Evolutionary conservation across 2,329 filamentous ascomycete genomes (phyloP).

Genomic region (Diaporthe australafricana): DNA sequence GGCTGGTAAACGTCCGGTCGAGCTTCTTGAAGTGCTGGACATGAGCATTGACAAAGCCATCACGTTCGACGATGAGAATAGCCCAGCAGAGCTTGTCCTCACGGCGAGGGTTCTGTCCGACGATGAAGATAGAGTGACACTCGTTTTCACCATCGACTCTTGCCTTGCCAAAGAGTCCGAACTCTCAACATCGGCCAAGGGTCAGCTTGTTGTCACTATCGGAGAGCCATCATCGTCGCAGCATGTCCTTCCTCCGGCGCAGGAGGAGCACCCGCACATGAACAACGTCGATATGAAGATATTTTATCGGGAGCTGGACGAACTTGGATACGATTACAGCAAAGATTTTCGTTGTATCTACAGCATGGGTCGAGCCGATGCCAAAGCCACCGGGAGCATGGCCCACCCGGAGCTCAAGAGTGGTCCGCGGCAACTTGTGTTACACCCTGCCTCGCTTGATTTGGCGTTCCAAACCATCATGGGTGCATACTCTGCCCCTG

Average conservation of each 20-base stretch:
- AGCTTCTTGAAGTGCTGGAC: slow-evolving; percentile 39
- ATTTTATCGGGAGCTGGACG: slow-evolving; percentile 29
- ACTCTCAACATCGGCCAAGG: not conserved
- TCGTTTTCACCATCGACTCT: not conserved
- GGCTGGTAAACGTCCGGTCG: slow-evolving; percentile 32
- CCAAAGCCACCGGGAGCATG: not conserved
- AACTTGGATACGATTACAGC: slow-evolving; percentile 27
- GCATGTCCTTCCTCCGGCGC: too few species aligned
- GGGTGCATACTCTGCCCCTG: slow-evolving; percentile 47
- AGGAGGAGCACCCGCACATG: not conserved
- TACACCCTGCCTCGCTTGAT: slow-evolving; percentile 51
- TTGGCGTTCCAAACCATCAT: slow-evolving; percentile 50
- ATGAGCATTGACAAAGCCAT: slow-evolving; percentile 38
- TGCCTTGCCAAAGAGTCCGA: not conserved
- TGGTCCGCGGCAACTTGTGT: slow-evolving; percentile 38
- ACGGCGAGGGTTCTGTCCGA: not conserved
- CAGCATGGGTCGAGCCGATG: not conserved
- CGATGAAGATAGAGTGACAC: too few species aligned
- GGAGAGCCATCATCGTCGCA: too few species aligned
- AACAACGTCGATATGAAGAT: slow-evolving; percentile 1
- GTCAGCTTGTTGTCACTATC: not conserved
- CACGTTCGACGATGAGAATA: slow-evolving; percentile 32
- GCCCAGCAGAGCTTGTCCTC: not conserved
- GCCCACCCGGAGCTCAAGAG: too few species aligned
- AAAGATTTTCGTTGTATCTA: slow-evolving; percentile 13